Conservation (phyloP, 2,329 filamentous ascomycete genomes). For the Calonectria crousiana region DNA sequence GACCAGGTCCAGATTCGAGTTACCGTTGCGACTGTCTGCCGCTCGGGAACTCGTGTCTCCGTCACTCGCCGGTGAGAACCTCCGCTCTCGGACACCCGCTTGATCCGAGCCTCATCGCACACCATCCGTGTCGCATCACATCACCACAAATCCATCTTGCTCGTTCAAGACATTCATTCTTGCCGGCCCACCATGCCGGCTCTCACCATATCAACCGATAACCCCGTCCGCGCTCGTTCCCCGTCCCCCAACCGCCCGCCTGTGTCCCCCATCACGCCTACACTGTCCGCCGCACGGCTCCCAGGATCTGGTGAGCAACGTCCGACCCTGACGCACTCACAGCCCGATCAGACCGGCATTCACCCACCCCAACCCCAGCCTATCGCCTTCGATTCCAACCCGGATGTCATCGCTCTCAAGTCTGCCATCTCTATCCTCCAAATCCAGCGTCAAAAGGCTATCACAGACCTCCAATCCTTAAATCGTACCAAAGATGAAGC, state of each 20-base stretch:
- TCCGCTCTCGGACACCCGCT: conserved; percentile 30
- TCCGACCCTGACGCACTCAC: conserved; percentile 59
- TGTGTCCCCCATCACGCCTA: conserved; percentile 68
- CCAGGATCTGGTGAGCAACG: conserved; percentile 34
- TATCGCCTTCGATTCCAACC: conserved; percentile 74
- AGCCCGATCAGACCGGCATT: conserved; percentile 55
- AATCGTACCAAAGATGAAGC: conserved; percentile 78
- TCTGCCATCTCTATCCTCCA: conserved; percentile 89
- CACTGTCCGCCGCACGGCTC: conserved; percentile 54
- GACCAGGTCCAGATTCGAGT: background rate
- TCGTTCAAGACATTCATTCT: background rate
- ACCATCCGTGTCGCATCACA: conserved; percentile 20
- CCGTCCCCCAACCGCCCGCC: conserved; percentile 63
- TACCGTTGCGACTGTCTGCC: conserved; percentile 2
- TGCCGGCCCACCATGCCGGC: conserved; percentile 44
- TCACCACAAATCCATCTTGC: background rate
- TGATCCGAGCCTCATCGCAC: conserved; percentile 22
- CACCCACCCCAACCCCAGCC: conserved; percentile 63
- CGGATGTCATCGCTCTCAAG: conserved; percentile 88
- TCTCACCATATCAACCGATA: conserved; percentile 48
- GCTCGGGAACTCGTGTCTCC: background rate
- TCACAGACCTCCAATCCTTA: conserved; percentile 79
- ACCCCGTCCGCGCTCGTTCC: conserved; percentile 47
- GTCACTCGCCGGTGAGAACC: conserved; percentile 19
- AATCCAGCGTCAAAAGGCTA: conserved; percentile 83